phyloP scores from a whole-genome alignment of 176 grass and related monocot species.

The Saccharum officinarum region DNA sequence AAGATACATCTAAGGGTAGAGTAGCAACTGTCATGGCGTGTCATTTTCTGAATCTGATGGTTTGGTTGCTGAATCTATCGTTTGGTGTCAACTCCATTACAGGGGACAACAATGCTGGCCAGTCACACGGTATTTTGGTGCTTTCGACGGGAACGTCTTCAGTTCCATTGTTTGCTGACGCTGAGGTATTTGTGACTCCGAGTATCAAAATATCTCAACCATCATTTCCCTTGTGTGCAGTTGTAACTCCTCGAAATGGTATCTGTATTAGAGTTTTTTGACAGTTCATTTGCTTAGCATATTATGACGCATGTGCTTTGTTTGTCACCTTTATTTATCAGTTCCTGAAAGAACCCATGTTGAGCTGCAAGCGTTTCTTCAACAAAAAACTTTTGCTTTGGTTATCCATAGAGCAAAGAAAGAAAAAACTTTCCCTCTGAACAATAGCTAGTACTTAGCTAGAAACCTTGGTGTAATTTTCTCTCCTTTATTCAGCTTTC shows the following conservation, averaged over 20 bases:
- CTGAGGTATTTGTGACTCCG: not conserved
- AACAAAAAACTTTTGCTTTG: too few relatives aligned
- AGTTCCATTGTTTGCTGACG: not conserved
- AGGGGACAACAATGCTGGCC: not conserved
- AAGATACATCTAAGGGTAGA: not conserved
- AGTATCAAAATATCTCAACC: not conserved
- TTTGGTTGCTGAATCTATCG: not conserved
- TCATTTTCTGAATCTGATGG: constrained; percentile 25
- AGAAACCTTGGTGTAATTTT: too few relatives aligned
- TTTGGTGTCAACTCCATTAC: not conserved
- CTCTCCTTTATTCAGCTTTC: too few relatives aligned
- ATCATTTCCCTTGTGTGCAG: not conserved
- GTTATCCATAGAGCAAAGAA: too few relatives aligned
- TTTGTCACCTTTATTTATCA: not conserved
- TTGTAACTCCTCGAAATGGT: not conserved
- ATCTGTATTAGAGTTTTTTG: not conserved
- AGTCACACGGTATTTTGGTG: not conserved
- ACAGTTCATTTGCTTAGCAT: not conserved
- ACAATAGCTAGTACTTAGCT: too few relatives aligned
- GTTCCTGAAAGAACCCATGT: not conserved
- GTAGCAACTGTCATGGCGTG: not conserved
- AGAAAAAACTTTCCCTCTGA: too few relatives aligned
- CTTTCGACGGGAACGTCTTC: not conserved
- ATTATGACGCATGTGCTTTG: not conserved
- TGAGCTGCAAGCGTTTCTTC: not conserved